Base-by-base conservation (phyloP, 163 green algal genomes). In the Smithsoniella earleae region DNA sequence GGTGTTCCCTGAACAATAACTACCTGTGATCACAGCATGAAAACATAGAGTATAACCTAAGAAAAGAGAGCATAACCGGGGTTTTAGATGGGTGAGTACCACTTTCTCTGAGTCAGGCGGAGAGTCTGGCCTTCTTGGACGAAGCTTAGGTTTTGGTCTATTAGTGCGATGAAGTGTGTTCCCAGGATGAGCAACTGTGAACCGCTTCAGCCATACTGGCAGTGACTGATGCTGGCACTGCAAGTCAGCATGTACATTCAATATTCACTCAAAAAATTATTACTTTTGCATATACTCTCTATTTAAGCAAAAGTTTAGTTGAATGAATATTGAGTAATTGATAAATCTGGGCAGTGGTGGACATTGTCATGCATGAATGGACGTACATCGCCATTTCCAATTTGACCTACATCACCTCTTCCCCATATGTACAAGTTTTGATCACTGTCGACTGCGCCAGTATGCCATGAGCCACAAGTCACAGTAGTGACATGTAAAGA, bases 401-500 rank as follows among this genome's bases (percentile, higher is more conserved):
- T 30, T 31, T 69, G 58, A 5, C 58, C 58, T 16, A 30, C 31
- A 38, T 69, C 58, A 10, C 58, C 58, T 38, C 58, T 5, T 36
- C 58, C 58, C 58, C 58, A 69, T 34, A 36, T 69, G 34, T 69
- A 69, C 16, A 69, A 36, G 25, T 69, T 69, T 34, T 34, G 27
- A 13, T 69, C 58, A 45, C 43, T 34, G 25, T 69, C 58, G 13
- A 69, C 58, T 10, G 58, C 58, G 8, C 58, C 58, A 69, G 58
- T 69, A 13, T 69, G 58, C 58, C 58, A 69, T 37, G 58, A 69
- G 40, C 58, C 58, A 69, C 58, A 69, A 16, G 58, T 69, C 5
- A 69, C 58, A 69, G 58, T 69, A 6, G 58, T 69, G 6, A 69
- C 25, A 13, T 34, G 20, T 16, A 69, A 5, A 38, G 20, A 13